phyloP scores from a whole-genome alignment of 768 basidiomycete species.

The Russula ochroleuca region DNA sequence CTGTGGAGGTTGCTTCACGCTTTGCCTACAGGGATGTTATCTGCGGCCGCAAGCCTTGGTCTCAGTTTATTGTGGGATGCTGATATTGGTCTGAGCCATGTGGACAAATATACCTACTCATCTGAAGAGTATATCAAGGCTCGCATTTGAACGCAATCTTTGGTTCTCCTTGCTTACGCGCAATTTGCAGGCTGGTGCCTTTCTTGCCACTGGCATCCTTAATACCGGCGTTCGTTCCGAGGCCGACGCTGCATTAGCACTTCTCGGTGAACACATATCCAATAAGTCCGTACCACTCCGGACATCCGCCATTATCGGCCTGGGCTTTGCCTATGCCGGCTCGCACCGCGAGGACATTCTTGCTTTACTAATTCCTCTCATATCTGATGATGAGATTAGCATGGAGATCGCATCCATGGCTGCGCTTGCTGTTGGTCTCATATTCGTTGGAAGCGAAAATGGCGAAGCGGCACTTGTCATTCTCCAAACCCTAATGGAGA shows the following conservation, averaged over 20 bases:
- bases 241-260: slow-evolving; percentile 85
- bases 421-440: slow-evolving; percentile 86
- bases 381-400: slow-evolving; percentile 74
- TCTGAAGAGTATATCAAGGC: slow-evolving; percentile 95
- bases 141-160: slow-evolving; percentile 8
- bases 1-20: neutral
- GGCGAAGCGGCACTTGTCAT: slow-evolving; percentile 89
- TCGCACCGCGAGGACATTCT: slow-evolving; percentile 85
- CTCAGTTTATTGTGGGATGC: slow-evolving; percentile 94
- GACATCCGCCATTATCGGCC: slow-evolving; percentile 84
- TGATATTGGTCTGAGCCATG: slow-evolving; percentile 86
- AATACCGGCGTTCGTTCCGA: slow-evolving; percentile 88
- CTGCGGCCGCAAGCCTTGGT: slow-evolving; percentile 91
- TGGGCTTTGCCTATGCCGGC: slow-evolving; percentile 94
- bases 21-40: slow-evolving; percentile 76
- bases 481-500: slow-evolving; percentile 87
- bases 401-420: slow-evolving; percentile 89
- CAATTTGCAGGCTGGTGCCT: slow-evolving; percentile 68
- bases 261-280: slow-evolving; percentile 86
- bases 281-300: slow-evolving; percentile 81
- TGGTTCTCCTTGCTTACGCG: neutral
- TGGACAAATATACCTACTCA: slow-evolving; percentile 97
- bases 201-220: slow-evolving; percentile 90
- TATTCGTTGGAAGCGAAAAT: slow-evolving; percentile 92
- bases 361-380: slow-evolving; percentile 67